Evolutionary conservation across 768 basidiomycete genomes (phyloP), one percentile per base, ranked within the genome.

Genomic region (Boletus subparvulus): DNA sequence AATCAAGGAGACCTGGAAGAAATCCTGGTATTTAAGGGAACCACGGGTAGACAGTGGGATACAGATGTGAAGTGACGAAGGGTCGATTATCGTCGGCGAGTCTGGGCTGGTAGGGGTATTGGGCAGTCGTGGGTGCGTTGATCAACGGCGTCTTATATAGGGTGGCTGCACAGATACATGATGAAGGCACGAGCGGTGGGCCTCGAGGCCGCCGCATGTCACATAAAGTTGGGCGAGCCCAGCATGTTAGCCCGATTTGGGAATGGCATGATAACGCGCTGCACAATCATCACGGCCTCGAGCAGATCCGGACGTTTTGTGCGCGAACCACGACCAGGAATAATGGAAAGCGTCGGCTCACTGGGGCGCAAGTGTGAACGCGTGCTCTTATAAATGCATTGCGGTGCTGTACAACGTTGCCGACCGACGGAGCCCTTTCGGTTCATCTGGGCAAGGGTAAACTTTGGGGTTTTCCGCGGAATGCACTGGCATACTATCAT

Each of bases 91-190:
- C 64, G 64, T 50, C 64, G 41, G 57, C 8, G 44, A 32, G 58
- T 43, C 46, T 58, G 54, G 55, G 50, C 50, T 61, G 45, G 59
- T 39, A 53, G 61, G 61, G 59, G 67, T 66, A 55, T 52, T 66
- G 60, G 60, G 60, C 28, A 58, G 55, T 47, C 52, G 58, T 56
- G 47, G 49, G 48, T 41, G 43, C 39, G 52, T 35, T 65, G 55
- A 66, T 68, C 69, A 63, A 61, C 67, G 69, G 61, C 63, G 69
- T 68, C 47, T 70, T 72, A 71, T 73, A 73, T 61, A 45, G 55
- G 40, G 44, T 62, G 55, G 58, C 58, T 35, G 57, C 54, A 54
- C 56, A 57, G 50, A 62, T 58, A 48, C 61, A 69, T 59, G 65
- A 62, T 60, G 62, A 59, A 47, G 48, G 41, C 66, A 66, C 62